Conservation (phyloP, 2,329 filamentous ascomycete genomes). For the Tolypocladium pustulatum region DNA sequence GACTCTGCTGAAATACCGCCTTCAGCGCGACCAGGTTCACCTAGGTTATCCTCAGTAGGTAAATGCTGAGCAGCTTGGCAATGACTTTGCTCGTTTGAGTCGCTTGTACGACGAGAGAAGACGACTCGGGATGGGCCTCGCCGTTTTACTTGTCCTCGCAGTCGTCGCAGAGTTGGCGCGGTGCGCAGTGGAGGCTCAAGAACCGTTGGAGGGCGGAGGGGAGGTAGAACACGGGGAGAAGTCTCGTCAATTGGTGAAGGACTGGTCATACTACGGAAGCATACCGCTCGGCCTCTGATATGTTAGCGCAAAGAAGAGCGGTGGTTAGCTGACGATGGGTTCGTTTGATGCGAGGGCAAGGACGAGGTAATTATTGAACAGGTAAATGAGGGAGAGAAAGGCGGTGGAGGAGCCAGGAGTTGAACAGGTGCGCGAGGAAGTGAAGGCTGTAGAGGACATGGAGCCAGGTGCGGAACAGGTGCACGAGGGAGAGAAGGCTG, state of each 20-base stretch:
- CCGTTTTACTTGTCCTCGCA: too few relatives aligned
- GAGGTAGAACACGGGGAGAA: not conserved
- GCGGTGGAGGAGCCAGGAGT: not conserved
- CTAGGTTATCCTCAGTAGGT: too few relatives aligned
- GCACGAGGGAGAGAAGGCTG: not conserved
- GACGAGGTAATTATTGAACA: too few relatives aligned
- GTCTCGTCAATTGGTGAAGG: not conserved
- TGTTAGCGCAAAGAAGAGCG: not conserved
- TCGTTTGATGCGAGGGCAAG: not conserved
- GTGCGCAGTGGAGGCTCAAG: too few relatives aligned
- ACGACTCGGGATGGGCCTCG: too few relatives aligned
- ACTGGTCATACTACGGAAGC: not conserved
- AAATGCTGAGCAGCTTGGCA: too few relatives aligned
- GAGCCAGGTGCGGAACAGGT: too few relatives aligned
- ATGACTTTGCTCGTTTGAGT: too few relatives aligned
- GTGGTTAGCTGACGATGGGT: not conserved
- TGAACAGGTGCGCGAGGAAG: not conserved
- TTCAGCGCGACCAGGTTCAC: too few relatives aligned
- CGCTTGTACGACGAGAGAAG: too few relatives aligned
- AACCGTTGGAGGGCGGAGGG: not conserved
- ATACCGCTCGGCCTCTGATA: not conserved
- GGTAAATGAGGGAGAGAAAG: not conserved
- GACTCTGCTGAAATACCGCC: conserved; percentile 2
- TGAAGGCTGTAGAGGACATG: not conserved
- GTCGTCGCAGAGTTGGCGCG: too few relatives aligned